Evolutionary conservation across 768 basidiomycete species (phyloP), one percentile per base, ranked within the genome.

Genomic region (Collybia mongolica): DNA sequence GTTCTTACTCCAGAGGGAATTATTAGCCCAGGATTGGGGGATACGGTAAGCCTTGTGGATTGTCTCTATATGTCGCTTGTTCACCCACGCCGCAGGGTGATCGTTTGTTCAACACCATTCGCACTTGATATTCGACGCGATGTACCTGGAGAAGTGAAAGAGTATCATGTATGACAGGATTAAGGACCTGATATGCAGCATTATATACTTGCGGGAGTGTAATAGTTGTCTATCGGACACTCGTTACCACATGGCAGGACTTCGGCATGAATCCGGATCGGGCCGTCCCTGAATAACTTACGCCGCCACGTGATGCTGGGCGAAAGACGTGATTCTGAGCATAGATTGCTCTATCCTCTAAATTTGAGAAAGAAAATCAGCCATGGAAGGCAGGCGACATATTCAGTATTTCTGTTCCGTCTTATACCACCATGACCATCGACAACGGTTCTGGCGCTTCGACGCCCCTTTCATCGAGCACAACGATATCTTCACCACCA

Each of bases 21-120:
- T 54, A 88, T 98, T 52, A 78, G 72, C n/a, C 95, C 95, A 8
- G 95, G 95, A 17, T 76, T 96, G 39, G 95, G 95, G 4, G 95
- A 97, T 67, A 83, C 90, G 20, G 92, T 91, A 61, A 63, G 88
- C 76, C 26, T 18, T 45, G 23, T 17, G 24, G 42, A 55, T 38
- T 35, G 24, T 3, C 32, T 11, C 26, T n/a, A 2, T 15, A 7
- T 5, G 18, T 19, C 12, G 12, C 19, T 9, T 9, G 19, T 43
- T 56, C 29, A 59, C 39, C n/a, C 14, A 2, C n/a, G 11, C 29
- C 38, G n/a, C 56, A 93, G 90, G 93, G 93, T 2, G 93, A 95
- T 59, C 85, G 93, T 8, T 65, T 93, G 52, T 93, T 89, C 72
- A 87, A 88, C 61, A 92, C 92, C 0, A 59, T 82, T n/a, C 72